Evolutionary conservation across 495 filamentous ascomycete species (phyloP).

Genomic region (Penicillium mononematosum): DNA sequence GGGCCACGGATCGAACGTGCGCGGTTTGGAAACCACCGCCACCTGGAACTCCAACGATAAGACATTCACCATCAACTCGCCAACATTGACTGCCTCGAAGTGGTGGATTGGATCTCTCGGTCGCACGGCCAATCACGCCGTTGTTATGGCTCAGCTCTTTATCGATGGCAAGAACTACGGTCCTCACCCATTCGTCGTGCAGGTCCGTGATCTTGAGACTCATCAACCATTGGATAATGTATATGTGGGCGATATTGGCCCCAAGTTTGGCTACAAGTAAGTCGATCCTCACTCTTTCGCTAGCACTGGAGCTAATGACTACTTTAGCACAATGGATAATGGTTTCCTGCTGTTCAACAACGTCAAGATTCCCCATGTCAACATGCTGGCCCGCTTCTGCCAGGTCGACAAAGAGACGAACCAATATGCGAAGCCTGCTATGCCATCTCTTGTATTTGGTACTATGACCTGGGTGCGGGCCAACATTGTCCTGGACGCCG

Average conservation of each 20-base stretch:
- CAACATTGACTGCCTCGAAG: slow-evolving; percentile 65
- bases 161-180: slow-evolving; percentile 63
- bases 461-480: slow-evolving; percentile 71
- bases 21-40: slow-evolving; percentile 71
- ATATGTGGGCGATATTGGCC: slow-evolving; percentile 71
- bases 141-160: slow-evolving; percentile 70
- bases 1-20: slow-evolving; percentile 72
- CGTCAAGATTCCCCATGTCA: slow-evolving; percentile 64
- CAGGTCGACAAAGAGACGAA: slow-evolving; percentile 59
- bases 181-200: slow-evolving; percentile 74
- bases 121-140: slow-evolving; percentile 68
- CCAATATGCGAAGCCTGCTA: slow-evolving; percentile 61
- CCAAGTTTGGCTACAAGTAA: slow-evolving; percentile 67
- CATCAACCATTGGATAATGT: slow-evolving; percentile 69
- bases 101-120: slow-evolving; percentile 80
- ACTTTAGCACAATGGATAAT: slow-evolving; percentile 66
- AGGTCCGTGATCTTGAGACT: slow-evolving; percentile 67
- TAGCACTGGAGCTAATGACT: not conserved
- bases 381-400: slow-evolving; percentile 67
- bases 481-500: slow-evolving; percentile 67
- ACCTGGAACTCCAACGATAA: slow-evolving; percentile 66
- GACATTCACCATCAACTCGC: slow-evolving; percentile 68
- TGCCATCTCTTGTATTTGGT: slow-evolving; percentile 66
- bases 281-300: not conserved
- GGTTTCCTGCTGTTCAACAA: slow-evolving; percentile 72